Percentiles rank a stretch among this genome's conserved stretches.
Evolutionary conservation across 129 eudicot species (phyloP).

Genomic region (Heracleum sosnowskyi): DNA sequence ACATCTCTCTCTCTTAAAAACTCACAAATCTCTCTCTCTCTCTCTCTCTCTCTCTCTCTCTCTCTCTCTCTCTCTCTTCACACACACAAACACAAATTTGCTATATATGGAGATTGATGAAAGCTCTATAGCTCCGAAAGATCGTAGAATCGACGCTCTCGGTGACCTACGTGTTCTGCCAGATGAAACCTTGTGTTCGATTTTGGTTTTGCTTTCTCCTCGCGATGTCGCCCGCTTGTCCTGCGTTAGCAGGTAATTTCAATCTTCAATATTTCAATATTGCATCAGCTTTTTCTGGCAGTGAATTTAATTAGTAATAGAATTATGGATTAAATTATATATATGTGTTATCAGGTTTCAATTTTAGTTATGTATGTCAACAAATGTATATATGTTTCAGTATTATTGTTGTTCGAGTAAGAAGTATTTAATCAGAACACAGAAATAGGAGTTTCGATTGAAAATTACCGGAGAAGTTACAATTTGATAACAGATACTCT

Average conservation of each 20-base stretch:
- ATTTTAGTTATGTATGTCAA: too few species aligned
- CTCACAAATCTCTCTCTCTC: background rate
- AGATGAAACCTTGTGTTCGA: constrained; percentile 34
- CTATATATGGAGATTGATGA: background rate
- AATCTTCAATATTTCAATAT: background rate
- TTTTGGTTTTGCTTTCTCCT: constrained; percentile 31
- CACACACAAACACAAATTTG: background rate
- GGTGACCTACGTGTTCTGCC: constrained; percentile 42
- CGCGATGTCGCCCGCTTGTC: constrained; percentile 37
- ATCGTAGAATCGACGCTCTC: constrained; percentile 45
- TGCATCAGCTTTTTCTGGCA: background rate
- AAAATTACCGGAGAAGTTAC: background rate
- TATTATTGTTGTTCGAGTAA: too few species aligned
- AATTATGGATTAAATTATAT: too few species aligned
- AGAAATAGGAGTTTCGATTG: background rate
- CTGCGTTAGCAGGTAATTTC: constrained; percentile 47
- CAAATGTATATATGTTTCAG: too few species aligned
- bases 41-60: background rate
- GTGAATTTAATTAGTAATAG: too few species aligned
- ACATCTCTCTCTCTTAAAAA: too few species aligned
- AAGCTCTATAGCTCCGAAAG: constrained; percentile 12
- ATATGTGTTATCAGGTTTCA: too few species aligned
- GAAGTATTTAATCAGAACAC: background rate
- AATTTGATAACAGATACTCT: too few species aligned
- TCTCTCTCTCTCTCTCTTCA: too few species aligned